Conservation (phyloP, 306 rosid species). For the Acacia confusa region DNA sequence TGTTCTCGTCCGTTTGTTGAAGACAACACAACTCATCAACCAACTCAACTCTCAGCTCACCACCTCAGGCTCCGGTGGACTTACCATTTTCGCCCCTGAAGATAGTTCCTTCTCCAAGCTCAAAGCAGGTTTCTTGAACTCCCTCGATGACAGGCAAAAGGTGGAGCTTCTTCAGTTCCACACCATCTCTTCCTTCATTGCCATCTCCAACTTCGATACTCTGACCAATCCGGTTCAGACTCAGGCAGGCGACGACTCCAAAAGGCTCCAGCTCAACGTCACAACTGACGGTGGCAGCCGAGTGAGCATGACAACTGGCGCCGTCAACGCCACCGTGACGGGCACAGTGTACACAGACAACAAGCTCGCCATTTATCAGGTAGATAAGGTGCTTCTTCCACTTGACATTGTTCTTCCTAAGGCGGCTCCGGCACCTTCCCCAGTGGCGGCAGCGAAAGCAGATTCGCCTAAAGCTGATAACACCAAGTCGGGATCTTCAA, state of each 20-base stretch:
- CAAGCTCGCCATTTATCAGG: constrained; percentile 47
- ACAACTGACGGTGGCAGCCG: constrained; percentile 44
- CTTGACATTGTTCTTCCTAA: constrained; percentile 58
- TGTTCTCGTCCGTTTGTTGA: constrained; percentile 59
- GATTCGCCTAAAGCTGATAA: constrained; percentile 35
- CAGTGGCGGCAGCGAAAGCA: constrained; percentile 25
- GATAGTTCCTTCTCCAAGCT: constrained; percentile 63
- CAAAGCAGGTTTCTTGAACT: constrained; percentile 64
- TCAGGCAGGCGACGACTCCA: constrained; percentile 59
- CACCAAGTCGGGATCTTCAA: constrained; percentile 13
- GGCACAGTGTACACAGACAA: constrained; percentile 57
- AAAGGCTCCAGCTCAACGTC: constrained; percentile 55
- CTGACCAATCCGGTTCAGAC: constrained; percentile 72
- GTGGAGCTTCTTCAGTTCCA: constrained; percentile 65
- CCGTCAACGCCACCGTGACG: constrained; percentile 59
- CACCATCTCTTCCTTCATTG: constrained; percentile 46
- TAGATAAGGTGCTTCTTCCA: constrained; percentile 70
- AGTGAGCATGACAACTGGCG: constrained; percentile 66
- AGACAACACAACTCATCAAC: constrained; percentile 49
- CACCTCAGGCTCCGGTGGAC: constrained; percentile 46
- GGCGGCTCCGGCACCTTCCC: constrained; percentile 55
- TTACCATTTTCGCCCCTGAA: constrained; percentile 67
- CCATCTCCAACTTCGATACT: constrained; percentile 61
- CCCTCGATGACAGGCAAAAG: constrained; percentile 55
- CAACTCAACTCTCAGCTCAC: constrained; percentile 64